These are phyloP conservation scores for Tetraselmis striata DNA, from an alignment of 139 green algal genomes.

Conservation along the genomic window DNA sequence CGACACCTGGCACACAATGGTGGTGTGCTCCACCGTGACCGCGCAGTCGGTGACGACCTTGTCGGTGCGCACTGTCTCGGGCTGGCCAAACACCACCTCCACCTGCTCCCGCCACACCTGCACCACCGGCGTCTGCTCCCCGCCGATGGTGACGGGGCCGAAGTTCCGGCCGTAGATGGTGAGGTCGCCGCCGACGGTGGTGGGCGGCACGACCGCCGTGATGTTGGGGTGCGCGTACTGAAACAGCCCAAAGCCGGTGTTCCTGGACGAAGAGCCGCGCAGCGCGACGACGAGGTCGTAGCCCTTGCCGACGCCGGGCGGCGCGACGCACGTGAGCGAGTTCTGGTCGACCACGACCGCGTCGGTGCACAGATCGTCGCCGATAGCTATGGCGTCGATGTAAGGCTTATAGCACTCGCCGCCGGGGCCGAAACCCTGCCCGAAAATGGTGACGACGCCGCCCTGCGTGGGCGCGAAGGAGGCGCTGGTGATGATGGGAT, in stretches of 20 bases:
- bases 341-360: background rate
- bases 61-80: background rate
- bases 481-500: background rate
- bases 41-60: background rate
- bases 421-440: constrained; percentile 8
- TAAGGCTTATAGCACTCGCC: background rate
- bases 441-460: constrained; percentile 10
- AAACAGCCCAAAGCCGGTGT: constrained; percentile 10
- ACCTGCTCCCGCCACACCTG: background rate
- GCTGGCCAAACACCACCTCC: background rate
- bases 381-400: background rate
- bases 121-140: background rate
- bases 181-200: background rate
- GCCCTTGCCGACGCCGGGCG: constrained; percentile 6
- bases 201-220: background rate
- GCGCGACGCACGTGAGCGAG: constrained; percentile 7
- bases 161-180: constrained; percentile 4
- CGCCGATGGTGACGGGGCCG: background rate
- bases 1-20: constrained; percentile 4
- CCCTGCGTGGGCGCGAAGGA: constrained; percentile 1
- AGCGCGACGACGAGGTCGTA: constrained; percentile 17
- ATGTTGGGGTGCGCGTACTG: constrained; percentile 2
- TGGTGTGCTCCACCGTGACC: constrained; percentile 18
- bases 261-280: constrained; percentile 6
- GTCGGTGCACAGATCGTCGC: constrained; percentile 6